Evolutionary conservation across 768 basidiomycete genomes (phyloP), one percentile per base, ranked within the genome.

Genomic region (Lactarius pseudohatsudake): DNA sequence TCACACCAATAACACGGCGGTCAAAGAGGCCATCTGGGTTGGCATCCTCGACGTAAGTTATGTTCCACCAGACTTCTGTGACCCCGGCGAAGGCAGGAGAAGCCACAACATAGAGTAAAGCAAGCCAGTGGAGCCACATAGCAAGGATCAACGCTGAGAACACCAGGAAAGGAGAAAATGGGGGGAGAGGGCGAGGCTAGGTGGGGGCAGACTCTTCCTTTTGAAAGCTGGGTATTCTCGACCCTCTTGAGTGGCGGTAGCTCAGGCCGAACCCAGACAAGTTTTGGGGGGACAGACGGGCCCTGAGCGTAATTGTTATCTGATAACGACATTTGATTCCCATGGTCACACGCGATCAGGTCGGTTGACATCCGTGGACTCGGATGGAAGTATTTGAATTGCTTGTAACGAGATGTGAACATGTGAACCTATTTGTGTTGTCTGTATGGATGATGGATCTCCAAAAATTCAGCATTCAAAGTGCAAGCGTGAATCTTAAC

Each of bases 41-140:
- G 56, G 84, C 90, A 66, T 86, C 77, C 32, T 87, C 76, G 62
- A 92, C 87, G 67, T 92, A 96, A 58, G 93, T 90, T 76, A 98
- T 82, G 75, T 97, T 90, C 94, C 94, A 96, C 91, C 91, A 93
- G 16, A 86, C 64, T 72, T 93, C 91, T 2, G 86, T 81, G 18
- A 90, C 80, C 32, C 83, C 88, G n/a, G 87, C 90, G 18, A 84
- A 71, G n/a, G 75, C 83, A 38, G 80, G 76, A 3, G 79, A 68
- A 45, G 79, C 75, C 54, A 77, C 65, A 66, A 70, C 64, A 65
- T 78, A 71, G 69, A 77, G 69, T 72, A 75, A 66, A 61, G 68
- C 67, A 68, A 69, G 65, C 69, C 13, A 26, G 30, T 41, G 3
- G n/a, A 63, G 43, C 67, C 64, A 47, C 69, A 70, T 70, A 26